A percentile compares a stretch with the other conserved stretches of the same genome.
Conservation (phyloP, 2,329 filamentous ascomycete genomes). For the Rugonectria rugulosa region DNA sequence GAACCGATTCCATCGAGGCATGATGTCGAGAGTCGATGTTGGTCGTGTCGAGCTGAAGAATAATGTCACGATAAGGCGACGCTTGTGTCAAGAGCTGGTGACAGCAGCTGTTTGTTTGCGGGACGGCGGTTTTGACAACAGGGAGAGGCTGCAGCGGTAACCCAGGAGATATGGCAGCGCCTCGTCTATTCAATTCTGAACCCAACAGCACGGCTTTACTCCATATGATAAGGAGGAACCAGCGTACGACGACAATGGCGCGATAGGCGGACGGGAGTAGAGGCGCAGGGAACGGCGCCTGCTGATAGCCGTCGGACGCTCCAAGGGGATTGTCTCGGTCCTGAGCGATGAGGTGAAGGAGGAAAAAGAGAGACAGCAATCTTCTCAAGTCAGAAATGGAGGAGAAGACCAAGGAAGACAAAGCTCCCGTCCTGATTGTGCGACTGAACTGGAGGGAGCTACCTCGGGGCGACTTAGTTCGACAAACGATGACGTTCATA, state of each 20-base stretch:
- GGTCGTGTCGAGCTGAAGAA: conserved; percentile 17
- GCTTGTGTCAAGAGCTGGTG: not conserved
- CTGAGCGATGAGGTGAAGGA: too few species aligned
- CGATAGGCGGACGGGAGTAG: not conserved
- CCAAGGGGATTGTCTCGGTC: too few species aligned
- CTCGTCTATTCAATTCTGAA: too few species aligned
- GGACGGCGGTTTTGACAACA: too few species aligned
- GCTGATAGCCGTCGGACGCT: too few species aligned
- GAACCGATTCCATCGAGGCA: conserved; percentile 41
- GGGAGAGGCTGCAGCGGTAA: too few species aligned
- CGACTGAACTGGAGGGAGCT: conserved; percentile 1
- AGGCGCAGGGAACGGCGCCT: too few species aligned
- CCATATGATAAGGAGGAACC: not conserved
- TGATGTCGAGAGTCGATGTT: conserved; percentile 9
- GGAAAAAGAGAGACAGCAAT: not conserved
- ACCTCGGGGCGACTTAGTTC: conserved; percentile 1
- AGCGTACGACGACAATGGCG: not conserved
- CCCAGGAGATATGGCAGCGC: too few species aligned
- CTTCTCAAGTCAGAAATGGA: too few species aligned
- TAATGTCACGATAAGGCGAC: not conserved
- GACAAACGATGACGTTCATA: conserved; percentile 9
- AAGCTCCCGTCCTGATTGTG: conserved; percentile 8
- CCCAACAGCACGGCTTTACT: not conserved
- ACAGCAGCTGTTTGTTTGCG: too few species aligned
- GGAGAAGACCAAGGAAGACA: not conserved